Evolutionary conservation across 1,139 yeast genomes (phyloP).

Genomic region (Kodamaea sp.): DNA sequence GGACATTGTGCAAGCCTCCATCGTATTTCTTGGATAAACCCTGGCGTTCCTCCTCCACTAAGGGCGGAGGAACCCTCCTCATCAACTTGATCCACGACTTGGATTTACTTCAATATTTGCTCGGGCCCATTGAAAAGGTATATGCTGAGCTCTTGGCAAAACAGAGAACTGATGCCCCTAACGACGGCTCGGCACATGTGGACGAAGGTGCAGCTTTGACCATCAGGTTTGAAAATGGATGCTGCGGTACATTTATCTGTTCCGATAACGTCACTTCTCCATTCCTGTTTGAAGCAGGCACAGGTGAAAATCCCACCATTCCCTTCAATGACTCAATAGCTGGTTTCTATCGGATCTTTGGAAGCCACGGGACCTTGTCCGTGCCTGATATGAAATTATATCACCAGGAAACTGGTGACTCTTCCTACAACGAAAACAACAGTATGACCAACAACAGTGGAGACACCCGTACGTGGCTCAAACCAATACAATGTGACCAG

Average conservation of each 20-base stretch:
- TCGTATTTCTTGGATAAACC: conserved; percentile 39
- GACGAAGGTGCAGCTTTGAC: conserved; percentile 49
- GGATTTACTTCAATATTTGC: conserved; percentile 41
- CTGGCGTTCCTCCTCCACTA: conserved; percentile 37
- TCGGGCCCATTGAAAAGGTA: conserved; percentile 41
- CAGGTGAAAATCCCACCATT: conserved; percentile 46
- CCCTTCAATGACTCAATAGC: conserved; percentile 34
- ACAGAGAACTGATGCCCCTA: conserved; percentile 24
- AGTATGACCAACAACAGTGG: conserved; percentile 12
- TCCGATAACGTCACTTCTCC: conserved; percentile 46
- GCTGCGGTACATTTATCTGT: conserved; percentile 44
- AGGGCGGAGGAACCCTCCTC: conserved; percentile 43
- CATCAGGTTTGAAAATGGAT: conserved; percentile 37
- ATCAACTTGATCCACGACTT: conserved; percentile 46
- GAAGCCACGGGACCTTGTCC: conserved; percentile 42
- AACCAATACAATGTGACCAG: conserved; percentile 30
- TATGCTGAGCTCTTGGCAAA: conserved; percentile 39
- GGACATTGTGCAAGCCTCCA: conserved; percentile 42
- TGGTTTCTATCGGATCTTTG: conserved; percentile 44
- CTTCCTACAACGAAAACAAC: conserved; percentile 11
- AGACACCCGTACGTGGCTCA: conserved; percentile 31
- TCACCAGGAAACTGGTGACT: conserved; percentile 25
- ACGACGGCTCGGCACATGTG: conserved; percentile 17
- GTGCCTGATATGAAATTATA: conserved; percentile 43
- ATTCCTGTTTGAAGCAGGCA: conserved; percentile 42